phyloP scores from a whole-genome alignment of 495 filamentous ascomycete genomes.

The Penicillium tannophilum region DNA sequence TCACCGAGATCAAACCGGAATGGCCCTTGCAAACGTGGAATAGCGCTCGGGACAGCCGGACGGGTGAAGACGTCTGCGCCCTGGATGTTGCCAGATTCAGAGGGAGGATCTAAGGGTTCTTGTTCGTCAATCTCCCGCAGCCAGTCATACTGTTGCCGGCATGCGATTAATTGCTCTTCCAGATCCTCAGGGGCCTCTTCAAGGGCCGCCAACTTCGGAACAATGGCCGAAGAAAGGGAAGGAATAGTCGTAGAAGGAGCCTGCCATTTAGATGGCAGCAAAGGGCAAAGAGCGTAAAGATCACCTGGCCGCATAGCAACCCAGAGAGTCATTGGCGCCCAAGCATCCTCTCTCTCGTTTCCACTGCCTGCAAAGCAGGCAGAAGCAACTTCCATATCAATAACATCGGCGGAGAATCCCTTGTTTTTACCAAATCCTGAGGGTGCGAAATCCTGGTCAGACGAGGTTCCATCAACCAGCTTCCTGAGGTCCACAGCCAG shows the following conservation, averaged over 20 bases:
- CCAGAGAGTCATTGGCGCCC: slow-evolving; percentile 92
- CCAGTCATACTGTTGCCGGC: slow-evolving; percentile 77
- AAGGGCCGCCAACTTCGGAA: slow-evolving; percentile 62
- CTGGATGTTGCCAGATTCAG: slow-evolving; percentile 32
- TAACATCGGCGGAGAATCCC: slow-evolving; percentile 78
- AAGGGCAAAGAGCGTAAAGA: slow-evolving; percentile 86
- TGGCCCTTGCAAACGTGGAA: slow-evolving; percentile 83
- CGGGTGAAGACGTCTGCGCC: slow-evolving; percentile 72
- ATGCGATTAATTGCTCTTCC: slow-evolving; percentile 49
- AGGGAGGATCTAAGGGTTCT: slow-evolving; percentile 52
- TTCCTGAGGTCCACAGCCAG: slow-evolving; percentile 81
- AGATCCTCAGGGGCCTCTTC: slow-evolving; percentile 60
- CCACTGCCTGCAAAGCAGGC: slow-evolving; percentile 78
- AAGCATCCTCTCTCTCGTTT: slow-evolving; percentile 66
- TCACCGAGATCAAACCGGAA: slow-evolving; percentile 71
- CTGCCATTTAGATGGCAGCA: slow-evolving; percentile 80
- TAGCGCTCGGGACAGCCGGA: slow-evolving; percentile 66
- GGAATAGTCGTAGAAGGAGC: slow-evolving; percentile 74
- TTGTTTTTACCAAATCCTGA: slow-evolving; percentile 70
- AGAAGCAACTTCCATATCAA: slow-evolving; percentile 86
- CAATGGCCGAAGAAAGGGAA: slow-evolving; percentile 72
- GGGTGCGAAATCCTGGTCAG: slow-evolving; percentile 74
- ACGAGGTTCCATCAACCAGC: slow-evolving; percentile 73
- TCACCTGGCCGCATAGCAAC: slow-evolving; percentile 86
- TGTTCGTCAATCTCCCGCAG: slow-evolving; percentile 79